Evolutionary conservation across 2,329 filamentous ascomycete species (phyloP).

Genomic region (Beauveria scarabaeidicola): DNA sequence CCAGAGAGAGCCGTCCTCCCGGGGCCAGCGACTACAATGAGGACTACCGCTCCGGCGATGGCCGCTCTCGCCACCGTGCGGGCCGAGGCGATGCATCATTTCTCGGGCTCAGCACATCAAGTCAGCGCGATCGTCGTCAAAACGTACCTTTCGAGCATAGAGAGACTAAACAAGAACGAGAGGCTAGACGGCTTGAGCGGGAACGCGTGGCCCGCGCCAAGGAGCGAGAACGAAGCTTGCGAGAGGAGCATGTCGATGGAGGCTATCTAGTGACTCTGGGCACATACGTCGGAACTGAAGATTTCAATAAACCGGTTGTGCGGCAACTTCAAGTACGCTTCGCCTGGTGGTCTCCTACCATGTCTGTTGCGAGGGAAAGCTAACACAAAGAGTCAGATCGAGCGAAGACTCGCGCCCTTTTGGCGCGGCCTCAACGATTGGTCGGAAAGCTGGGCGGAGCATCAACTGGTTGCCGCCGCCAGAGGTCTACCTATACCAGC

Average conservation of each 20-base stretch:
- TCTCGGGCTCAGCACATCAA: constrained; percentile 33
- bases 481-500: constrained; percentile 76
- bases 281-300: constrained; percentile 84
- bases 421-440: constrained; percentile 92
- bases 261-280: constrained; percentile 91
- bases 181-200: constrained; percentile 75
- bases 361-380: not conserved
- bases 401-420: constrained; percentile 85
- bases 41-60: not conserved
- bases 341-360: not conserved
- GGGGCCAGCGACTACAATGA: constrained; percentile 15
- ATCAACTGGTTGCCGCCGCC: constrained; percentile 87
- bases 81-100: constrained; percentile 40
- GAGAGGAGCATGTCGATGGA: constrained; percentile 87
- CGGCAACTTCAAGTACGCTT: constrained; percentile 74
- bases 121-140: constrained; percentile 29
- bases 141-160: constrained; percentile 53
- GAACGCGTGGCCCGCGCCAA: constrained; percentile 68
- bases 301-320: constrained; percentile 84
- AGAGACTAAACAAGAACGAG: constrained; percentile 86
- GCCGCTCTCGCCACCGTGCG: constrained; percentile 15
- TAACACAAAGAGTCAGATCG: constrained; percentile 53
- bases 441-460: constrained; percentile 80
- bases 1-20: constrained; percentile 29
- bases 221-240: constrained; percentile 84